These are phyloP conservation scores for Globisporangium middletonii DNA, from an alignment of 352 stramenopile species.

Conservation along the genomic window DNA sequence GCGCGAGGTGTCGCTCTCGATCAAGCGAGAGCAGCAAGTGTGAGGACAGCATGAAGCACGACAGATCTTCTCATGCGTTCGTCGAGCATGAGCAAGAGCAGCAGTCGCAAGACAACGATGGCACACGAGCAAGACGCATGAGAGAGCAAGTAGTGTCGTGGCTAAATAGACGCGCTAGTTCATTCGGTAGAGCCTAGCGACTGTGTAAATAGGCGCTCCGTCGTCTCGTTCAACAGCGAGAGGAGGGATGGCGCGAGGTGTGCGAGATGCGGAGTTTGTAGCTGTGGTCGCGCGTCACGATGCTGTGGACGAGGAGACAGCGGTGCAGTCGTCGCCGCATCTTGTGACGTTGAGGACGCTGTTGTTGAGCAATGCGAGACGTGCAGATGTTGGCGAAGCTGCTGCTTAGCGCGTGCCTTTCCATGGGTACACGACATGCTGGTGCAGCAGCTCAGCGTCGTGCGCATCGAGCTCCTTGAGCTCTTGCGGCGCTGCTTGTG, in stretches of 20 bases:
- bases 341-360: not conserved
- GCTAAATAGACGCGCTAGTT: not conserved
- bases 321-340: not conserved
- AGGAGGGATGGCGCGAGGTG: not conserved
- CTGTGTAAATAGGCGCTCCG: not conserved
- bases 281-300: no score
- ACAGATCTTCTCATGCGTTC: no score
- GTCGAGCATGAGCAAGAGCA: no score
- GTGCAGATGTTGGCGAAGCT: not conserved
- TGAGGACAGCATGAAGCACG: no score
- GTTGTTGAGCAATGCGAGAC: no score
- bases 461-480: slow-evolving; percentile 18
- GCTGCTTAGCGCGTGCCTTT: slow-evolving; percentile 55
- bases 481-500: slow-evolving; percentile 29
- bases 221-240: not conserved
- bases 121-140: not conserved
- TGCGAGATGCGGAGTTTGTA: no score
- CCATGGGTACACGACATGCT: slow-evolving; percentile 60
- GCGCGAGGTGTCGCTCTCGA: no score
- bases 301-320: no score
- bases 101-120: no score
- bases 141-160: not conserved
- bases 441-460: slow-evolving; percentile 43
- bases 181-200: not conserved
- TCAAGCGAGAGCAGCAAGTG: no score